phyloP scores from a whole-genome alignment of 2,329 filamentous ascomycete genomes.

The Colletotrichum higginsianum region DNA sequence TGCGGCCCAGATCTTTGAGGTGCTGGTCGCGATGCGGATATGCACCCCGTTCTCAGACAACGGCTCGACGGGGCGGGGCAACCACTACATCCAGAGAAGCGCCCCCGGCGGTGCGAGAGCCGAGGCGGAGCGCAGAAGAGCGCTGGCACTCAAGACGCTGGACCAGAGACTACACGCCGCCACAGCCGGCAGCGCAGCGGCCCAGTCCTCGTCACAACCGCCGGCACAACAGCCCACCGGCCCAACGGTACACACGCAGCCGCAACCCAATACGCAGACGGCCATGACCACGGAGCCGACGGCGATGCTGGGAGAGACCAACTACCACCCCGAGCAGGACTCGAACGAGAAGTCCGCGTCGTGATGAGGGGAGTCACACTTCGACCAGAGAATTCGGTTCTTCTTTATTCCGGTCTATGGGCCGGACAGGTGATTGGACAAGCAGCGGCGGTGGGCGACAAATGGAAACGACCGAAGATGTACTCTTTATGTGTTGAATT shows the following conservation, averaged over 20 bases:
- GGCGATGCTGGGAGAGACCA: slow-evolving; percentile 77
- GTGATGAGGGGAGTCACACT: slow-evolving; percentile 42
- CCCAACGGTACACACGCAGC: slow-evolving; percentile 71
- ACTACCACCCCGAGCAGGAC: slow-evolving; percentile 77
- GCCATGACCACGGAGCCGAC: slow-evolving; percentile 70
- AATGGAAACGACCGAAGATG: slow-evolving; percentile 13
- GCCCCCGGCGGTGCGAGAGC: slow-evolving; percentile 82
- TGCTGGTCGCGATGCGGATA: slow-evolving; percentile 81
- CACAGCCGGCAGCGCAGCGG: slow-evolving; percentile 66
- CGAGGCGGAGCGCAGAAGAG: slow-evolving; percentile 91
- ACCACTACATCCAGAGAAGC: slow-evolving; percentile 68
- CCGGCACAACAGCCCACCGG: slow-evolving; percentile 61
- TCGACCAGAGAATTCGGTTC: slow-evolving; percentile 13
- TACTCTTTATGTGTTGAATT: slow-evolving; percentile 34
- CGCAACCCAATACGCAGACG: slow-evolving; percentile 68
- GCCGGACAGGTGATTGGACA: slow-evolving; percentile 11
- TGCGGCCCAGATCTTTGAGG: slow-evolving; percentile 81
- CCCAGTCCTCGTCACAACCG: slow-evolving; percentile 53
- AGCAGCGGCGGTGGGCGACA: background rate
- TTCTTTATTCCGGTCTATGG: background rate
- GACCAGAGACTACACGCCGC: slow-evolving; percentile 94
- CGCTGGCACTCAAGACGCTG: slow-evolving; percentile 89
- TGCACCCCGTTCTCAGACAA: slow-evolving; percentile 91
- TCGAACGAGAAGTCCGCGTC: slow-evolving; percentile 50
- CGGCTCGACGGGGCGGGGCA: slow-evolving; percentile 79